Evolutionary conservation across 2,329 filamentous ascomycete genomes (phyloP).

Genomic region (Penicillium capsulatum): DNA sequence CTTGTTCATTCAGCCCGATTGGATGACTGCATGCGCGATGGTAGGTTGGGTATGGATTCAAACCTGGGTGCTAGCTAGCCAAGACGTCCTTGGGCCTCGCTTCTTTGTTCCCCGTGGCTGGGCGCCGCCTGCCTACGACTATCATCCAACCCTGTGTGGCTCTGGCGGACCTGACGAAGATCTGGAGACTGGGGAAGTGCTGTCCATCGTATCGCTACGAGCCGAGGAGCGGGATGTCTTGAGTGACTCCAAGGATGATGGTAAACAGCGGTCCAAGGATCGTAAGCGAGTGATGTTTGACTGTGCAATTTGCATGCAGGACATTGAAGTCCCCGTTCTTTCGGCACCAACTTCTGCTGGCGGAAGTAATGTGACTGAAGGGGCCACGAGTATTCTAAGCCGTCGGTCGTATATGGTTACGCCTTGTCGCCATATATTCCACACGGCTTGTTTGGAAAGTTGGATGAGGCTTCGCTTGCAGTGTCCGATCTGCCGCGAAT

Average conservation of each 20-base stretch:
- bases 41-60: constrained; percentile 84
- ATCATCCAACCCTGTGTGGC: constrained; percentile 76
- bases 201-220: constrained; percentile 71
- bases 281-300: constrained; percentile 66
- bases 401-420: constrained; percentile 93
- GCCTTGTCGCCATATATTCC: constrained; percentile 93
- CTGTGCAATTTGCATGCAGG: constrained; percentile 91
- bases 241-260: constrained; percentile 38
- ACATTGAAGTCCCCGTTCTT: constrained; percentile 82
- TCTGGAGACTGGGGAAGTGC: constrained; percentile 66
- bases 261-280: constrained; percentile 40
- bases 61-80: constrained; percentile 69
- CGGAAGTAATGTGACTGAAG: constrained; percentile 38
- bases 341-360: constrained; percentile 49
- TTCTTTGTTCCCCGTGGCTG: constrained; percentile 71
- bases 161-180: constrained; percentile 59
- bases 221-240: constrained; percentile 41
- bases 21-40: constrained; percentile 59
- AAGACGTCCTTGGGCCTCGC: constrained; percentile 82
- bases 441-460: constrained; percentile 83
- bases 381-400: constrained; percentile 64
- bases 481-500: constrained; percentile 92
- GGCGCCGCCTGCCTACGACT: constrained; percentile 73
- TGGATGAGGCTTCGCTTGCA: constrained; percentile 94
- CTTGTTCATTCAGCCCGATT: constrained; percentile 68